These are phyloP conservation scores for Jaminaea rosea DNA, from an alignment of 1,284 basidiomycete species.

Conservation along the genomic window DNA sequence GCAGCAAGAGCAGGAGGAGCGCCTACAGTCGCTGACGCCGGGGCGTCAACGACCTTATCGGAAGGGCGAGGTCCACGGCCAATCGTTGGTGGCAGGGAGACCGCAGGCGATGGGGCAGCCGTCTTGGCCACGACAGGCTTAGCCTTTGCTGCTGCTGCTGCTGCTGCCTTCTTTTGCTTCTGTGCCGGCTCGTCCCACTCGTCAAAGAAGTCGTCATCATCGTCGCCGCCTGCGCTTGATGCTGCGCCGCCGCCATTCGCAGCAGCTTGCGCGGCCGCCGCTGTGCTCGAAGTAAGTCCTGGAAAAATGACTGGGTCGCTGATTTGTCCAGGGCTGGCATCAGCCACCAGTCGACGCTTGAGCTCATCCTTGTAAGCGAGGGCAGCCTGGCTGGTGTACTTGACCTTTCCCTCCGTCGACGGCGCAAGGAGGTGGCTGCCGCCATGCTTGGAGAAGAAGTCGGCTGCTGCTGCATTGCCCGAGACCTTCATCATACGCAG, in stretches of 20 bases:
- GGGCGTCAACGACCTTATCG: constrained; percentile 4
- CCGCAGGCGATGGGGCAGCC: neutral
- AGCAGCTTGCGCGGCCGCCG: constrained; percentile 51
- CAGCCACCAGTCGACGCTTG: constrained; percentile 69
- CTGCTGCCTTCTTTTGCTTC: constrained; percentile 3
- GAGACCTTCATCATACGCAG: constrained; percentile 93
- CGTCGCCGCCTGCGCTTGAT: constrained; percentile 52
- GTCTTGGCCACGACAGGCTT: constrained; percentile 4
- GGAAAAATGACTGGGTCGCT: constrained; percentile 37
- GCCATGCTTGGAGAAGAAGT: constrained; percentile 83
- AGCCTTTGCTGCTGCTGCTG: constrained; percentile 11
- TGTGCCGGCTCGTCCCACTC: constrained; percentile 62
- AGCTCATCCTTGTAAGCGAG: constrained; percentile 89
- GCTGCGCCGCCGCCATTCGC: constrained; percentile 40
- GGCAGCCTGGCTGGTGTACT: constrained; percentile 76
- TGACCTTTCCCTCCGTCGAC: constrained; percentile 68
- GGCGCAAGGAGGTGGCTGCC: constrained; percentile 63
- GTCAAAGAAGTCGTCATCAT: constrained; percentile 82
- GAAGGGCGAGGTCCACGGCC: constrained; percentile 1
- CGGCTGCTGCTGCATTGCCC: constrained; percentile 77
- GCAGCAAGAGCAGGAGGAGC: constrained; percentile 1
- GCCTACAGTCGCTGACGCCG: constrained; percentile 7
- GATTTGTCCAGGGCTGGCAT: constrained; percentile 50
- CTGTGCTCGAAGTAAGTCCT: constrained; percentile 13
- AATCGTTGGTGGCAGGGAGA: constrained; percentile 9